Conservation (phyloP, 1,139 yeast species). For the Suhomyces terraborum region DNA sequence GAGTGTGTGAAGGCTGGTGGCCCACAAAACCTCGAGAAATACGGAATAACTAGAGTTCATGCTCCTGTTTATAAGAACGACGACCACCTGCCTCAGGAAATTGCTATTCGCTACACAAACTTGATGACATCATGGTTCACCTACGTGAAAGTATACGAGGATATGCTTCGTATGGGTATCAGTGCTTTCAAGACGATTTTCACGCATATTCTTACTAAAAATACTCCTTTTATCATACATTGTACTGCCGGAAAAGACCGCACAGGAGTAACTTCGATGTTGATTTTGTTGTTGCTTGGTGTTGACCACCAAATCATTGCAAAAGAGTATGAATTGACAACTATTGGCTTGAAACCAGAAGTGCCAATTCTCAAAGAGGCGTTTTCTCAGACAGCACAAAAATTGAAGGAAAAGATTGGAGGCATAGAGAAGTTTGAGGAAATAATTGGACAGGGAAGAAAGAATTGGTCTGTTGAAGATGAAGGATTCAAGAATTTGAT, state of each 20-base stretch:
- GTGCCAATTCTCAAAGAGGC: conserved; percentile 39
- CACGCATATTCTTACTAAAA: conserved; percentile 54
- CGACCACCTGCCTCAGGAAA: conserved; percentile 67
- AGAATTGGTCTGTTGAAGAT: conserved; percentile 42
- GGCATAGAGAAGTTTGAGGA: conserved; percentile 29
- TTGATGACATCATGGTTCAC: conserved; percentile 65
- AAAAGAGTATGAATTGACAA: conserved; percentile 73
- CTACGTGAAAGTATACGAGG: conserved; percentile 63
- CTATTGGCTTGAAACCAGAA: conserved; percentile 61
- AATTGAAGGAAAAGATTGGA: conserved; percentile 30
- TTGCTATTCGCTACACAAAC: conserved; percentile 58
- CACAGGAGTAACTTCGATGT: conserved; percentile 74
- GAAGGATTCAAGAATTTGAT: conserved; percentile 60
- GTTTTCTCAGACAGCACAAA: conserved; percentile 33
- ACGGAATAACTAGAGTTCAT: conserved; percentile 55
- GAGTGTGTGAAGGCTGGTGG: conserved; percentile 59
- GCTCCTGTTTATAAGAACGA: conserved; percentile 60
- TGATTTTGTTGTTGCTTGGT: conserved; percentile 62
- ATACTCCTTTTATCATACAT: conserved; percentile 61
- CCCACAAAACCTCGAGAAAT: conserved; percentile 33
- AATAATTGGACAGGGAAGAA: conserved; percentile 36
- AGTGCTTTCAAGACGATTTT: conserved; percentile 51
- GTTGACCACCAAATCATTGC: conserved; percentile 68
- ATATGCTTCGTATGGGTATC: conserved; percentile 54
- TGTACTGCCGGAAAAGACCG: conserved; percentile 90